Percentiles rank a stretch among this genome's conserved stretches.
Conservation (phyloP, 345 rosid species). For the Gossypium mustelinum region DNA sequence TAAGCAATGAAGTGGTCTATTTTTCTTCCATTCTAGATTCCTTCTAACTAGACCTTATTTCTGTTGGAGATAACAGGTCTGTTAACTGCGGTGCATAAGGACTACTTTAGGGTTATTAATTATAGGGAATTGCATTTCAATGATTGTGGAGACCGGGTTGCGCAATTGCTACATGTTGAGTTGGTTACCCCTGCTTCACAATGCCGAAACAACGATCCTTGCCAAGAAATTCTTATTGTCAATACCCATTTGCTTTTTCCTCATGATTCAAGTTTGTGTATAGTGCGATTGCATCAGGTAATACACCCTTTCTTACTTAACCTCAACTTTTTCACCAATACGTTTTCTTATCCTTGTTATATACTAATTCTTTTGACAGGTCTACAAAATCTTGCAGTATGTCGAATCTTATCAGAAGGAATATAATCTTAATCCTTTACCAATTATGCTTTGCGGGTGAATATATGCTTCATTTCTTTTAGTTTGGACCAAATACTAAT, state of each 20-base stretch:
- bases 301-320: not conserved
- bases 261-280: constrained; percentile 69
- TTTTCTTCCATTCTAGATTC: not conserved
- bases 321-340: not conserved
- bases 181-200: constrained; percentile 41
- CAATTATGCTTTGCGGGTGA: constrained; percentile 88
- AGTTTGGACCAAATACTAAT: not conserved
- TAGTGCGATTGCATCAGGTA: constrained; percentile 78
- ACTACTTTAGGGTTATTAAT: constrained; percentile 65
- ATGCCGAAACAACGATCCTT: constrained; percentile 27
- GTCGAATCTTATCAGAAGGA: constrained; percentile 83
- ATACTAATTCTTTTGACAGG: constrained; percentile 38
- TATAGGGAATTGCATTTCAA: constrained; percentile 66
- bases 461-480: not conserved
- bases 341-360: not conserved
- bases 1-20: not conserved
- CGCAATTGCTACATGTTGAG: constrained; percentile 68
- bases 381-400: constrained; percentile 71
- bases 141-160: constrained; percentile 76
- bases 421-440: constrained; percentile 58
- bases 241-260: constrained; percentile 95
- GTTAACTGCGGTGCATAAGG: constrained; percentile 76
- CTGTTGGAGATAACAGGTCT: constrained; percentile 41
- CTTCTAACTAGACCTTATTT: not conserved
- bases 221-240: constrained; percentile 66